Conservation (phyloP, 768 basidiomycete genomes). For the Phaeotremella skinneri region DNA sequence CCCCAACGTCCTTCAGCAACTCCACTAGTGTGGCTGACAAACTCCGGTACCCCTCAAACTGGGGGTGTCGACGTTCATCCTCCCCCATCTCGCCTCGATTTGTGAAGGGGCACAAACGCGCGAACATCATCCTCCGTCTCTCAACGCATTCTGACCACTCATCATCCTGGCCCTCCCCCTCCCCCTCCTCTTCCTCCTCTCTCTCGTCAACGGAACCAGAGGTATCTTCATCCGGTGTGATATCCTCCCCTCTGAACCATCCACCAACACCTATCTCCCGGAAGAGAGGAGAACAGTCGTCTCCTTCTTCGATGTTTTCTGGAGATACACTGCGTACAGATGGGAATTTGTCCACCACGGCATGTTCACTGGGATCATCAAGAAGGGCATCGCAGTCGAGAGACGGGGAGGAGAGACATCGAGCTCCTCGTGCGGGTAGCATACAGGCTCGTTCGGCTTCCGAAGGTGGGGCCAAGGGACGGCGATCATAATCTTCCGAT, state of each 20-base stretch:
- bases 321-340: constrained; percentile 9
- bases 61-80: constrained; percentile 18
- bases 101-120: constrained; percentile 24
- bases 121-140: constrained; percentile 46
- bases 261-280: not conserved
- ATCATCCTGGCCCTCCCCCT: constrained; percentile 19
- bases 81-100: constrained; percentile 5
- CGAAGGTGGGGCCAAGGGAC: constrained; percentile 63
- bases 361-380: not conserved
- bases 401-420: constrained; percentile 16
- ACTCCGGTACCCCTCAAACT: constrained; percentile 43
- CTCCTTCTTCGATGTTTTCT: constrained; percentile 8
- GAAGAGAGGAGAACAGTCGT: not conserved
- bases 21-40: constrained; percentile 37
- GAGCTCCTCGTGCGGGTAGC: constrained; percentile 69
- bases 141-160: constrained; percentile 50
- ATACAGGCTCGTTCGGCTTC: constrained; percentile 63
- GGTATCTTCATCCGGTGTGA: not conserved
- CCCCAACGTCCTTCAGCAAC: constrained; percentile 9
- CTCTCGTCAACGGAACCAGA: constrained; percentile 9
- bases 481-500: constrained; percentile 66
- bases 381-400: not conserved
- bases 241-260: not conserved
- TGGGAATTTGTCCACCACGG: constrained; percentile 11
- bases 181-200: constrained; percentile 13